Conservation (phyloP, 2,329 filamentous ascomycete species). For the Coniochaeta pulveracea region DNA sequence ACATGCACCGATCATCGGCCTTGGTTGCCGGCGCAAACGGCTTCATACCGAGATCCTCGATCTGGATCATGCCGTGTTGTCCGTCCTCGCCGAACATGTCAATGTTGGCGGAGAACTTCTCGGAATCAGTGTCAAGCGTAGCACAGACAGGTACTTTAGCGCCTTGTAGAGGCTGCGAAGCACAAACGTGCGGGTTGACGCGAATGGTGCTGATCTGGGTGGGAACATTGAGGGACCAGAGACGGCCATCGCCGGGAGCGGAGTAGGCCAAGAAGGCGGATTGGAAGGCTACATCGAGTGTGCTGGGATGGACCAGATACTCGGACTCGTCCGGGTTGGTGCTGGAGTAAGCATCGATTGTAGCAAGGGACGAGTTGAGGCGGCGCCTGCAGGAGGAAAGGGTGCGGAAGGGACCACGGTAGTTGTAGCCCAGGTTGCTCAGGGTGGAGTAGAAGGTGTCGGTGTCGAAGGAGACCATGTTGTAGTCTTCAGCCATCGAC, state of each 20-base stretch:
- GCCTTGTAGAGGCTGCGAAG: background rate
- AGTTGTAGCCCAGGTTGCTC: constrained; percentile 6
- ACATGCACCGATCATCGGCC: constrained; percentile 10
- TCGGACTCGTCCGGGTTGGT: background rate
- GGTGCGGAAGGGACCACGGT: constrained; percentile 5
- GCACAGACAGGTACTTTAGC: no score
- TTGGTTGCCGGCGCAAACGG: constrained; percentile 9
- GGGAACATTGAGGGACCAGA: constrained; percentile 21
- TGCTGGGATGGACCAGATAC: constrained; percentile 21
- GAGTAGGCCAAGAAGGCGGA: constrained; percentile 19
- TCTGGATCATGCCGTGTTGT: constrained; percentile 7
- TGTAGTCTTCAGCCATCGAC: background rate
- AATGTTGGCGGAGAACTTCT: constrained; percentile 2
- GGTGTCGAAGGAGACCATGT: constrained; percentile 4
- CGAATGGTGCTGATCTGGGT: constrained; percentile 12
- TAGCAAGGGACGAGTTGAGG: constrained; percentile 1
- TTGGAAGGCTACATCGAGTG: constrained; percentile 24
- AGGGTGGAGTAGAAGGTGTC: constrained; percentile 6
- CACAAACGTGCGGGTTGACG: constrained; percentile 5
- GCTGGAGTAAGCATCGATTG: background rate
- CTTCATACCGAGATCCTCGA: constrained; percentile 8
- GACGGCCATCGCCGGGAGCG: constrained; percentile 19
- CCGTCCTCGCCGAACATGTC: constrained; percentile 9
- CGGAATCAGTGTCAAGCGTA: background rate
- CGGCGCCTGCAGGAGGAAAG: constrained; percentile 3